Conservation (phyloP, 2,329 filamentous ascomycete genomes). For the Botryotinia narcissicola region DNA sequence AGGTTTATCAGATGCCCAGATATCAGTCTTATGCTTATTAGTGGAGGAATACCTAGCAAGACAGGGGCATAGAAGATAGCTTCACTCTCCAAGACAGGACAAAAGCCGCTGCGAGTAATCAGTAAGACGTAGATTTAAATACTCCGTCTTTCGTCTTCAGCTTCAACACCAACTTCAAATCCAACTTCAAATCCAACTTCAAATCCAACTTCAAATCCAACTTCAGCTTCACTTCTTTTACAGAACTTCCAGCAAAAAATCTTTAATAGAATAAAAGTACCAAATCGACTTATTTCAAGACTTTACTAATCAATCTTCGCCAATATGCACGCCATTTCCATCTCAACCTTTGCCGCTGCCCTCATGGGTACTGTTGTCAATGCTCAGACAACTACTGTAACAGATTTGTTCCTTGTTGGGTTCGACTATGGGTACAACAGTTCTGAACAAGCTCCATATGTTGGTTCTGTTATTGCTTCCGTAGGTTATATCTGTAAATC, state of each 20-base stretch:
- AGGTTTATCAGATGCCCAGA: background rate
- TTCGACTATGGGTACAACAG: background rate
- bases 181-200: background rate
- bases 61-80: background rate
- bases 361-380: conserved; percentile 7
- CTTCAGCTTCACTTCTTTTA: background rate
- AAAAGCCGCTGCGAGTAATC: background rate
- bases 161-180: background rate
- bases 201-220: no score
- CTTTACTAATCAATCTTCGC: background rate
- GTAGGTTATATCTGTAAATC: background rate
- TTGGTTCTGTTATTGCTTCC: conserved; percentile 20
- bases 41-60: background rate
- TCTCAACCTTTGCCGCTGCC: conserved; percentile 12
- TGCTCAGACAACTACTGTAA: conserved; percentile 1
- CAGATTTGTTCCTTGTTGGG: conserved; percentile 13
- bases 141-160: background rate
- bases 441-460: background rate
- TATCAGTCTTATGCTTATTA: background rate
- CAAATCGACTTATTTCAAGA: background rate
- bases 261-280: background rate
- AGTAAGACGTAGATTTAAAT: background rate
- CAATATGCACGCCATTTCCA: conserved; percentile 18
- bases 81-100: background rate
- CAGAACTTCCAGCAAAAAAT: background rate